Conservation (phyloP, 2,329 filamentous ascomycete genomes). For the Calonectria honghensis region DNA sequence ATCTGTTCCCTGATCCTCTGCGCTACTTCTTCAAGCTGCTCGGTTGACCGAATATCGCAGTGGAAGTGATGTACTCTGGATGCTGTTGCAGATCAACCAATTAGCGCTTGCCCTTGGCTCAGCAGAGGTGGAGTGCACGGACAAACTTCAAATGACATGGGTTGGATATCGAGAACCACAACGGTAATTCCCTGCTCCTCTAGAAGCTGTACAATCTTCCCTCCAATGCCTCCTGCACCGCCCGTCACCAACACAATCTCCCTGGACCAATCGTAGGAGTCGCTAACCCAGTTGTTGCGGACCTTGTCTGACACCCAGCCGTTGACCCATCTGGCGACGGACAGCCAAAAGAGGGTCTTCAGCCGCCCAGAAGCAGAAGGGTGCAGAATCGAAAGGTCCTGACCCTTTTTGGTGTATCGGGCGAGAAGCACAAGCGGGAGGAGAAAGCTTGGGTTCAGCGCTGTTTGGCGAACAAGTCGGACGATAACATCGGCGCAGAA, state of each 20-base stretch:
- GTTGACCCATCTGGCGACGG: constrained; percentile 54
- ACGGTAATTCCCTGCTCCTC: constrained; percentile 79
- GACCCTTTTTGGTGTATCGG: constrained; percentile 78
- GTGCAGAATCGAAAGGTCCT: constrained; percentile 71
- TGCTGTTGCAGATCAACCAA: constrained; percentile 46
- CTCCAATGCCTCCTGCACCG: constrained; percentile 84
- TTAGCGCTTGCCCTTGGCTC: constrained; percentile 35
- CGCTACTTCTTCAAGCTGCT: constrained; percentile 71
- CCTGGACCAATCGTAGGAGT: constrained; percentile 77
- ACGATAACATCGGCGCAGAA: constrained; percentile 77
- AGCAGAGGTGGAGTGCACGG: constrained; percentile 49
- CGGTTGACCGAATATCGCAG: constrained; percentile 80
- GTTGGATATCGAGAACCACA: constrained; percentile 82
- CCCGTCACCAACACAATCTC: constrained; percentile 86
- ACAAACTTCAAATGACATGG: constrained; percentile 72
- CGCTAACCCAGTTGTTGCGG: constrained; percentile 61
- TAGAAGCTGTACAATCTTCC: constrained; percentile 78
- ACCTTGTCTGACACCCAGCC: constrained; percentile 59
- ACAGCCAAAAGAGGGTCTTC: constrained; percentile 57
- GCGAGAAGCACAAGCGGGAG: constrained; percentile 78
- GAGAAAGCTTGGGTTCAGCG: constrained; percentile 78
- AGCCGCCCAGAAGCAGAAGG: constrained; percentile 71
- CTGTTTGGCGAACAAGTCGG: constrained; percentile 74
- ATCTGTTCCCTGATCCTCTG: constrained; percentile 71
- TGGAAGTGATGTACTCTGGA: constrained; percentile 80